Conservation (phyloP, 768 basidiomycete genomes). For the Gymnopilus junonius region DNA sequence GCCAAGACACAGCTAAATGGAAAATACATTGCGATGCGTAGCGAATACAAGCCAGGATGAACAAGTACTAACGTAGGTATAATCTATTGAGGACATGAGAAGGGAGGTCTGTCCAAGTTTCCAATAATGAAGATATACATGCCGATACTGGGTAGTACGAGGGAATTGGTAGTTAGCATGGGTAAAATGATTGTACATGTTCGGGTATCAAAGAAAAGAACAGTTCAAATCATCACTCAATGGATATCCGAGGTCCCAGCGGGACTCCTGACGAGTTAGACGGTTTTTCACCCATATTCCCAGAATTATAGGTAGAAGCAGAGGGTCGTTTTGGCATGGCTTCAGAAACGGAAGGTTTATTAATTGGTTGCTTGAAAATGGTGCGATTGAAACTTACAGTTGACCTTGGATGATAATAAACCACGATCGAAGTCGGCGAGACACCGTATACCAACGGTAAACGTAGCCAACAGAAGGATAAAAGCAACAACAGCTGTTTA, state of each 20-base stretch:
- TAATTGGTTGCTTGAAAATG: constrained; percentile 25
- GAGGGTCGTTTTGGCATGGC: constrained; percentile 53
- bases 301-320: constrained; percentile 44
- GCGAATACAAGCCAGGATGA: not conserved
- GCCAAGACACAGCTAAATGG: not conserved
- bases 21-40: not conserved
- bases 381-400: constrained; percentile 59
- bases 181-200: not conserved
- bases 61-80: not conserved
- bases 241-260: constrained; percentile 71
- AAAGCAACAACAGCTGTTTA: constrained; percentile 73
- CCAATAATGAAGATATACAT: not conserved
- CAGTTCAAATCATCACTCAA: constrained; percentile 51
- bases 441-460: constrained; percentile 77
- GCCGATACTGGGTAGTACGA: not conserved
- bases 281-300: constrained; percentile 50
- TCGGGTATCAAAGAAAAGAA: not conserved
- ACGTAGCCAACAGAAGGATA: constrained; percentile 73
- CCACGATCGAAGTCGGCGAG: constrained; percentile 85
- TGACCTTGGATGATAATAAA: constrained; percentile 71
- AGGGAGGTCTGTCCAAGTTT: not conserved
- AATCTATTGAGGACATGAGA: not conserved
- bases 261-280: constrained; percentile 58
- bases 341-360: constrained; percentile 27
- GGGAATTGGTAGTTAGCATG: not conserved